Percentiles rank a stretch among this genome's conserved stretches.
Evolutionary conservation across 805 yeast species (phyloP).

Genomic region (Wickerhamiella cacticola): DNA sequence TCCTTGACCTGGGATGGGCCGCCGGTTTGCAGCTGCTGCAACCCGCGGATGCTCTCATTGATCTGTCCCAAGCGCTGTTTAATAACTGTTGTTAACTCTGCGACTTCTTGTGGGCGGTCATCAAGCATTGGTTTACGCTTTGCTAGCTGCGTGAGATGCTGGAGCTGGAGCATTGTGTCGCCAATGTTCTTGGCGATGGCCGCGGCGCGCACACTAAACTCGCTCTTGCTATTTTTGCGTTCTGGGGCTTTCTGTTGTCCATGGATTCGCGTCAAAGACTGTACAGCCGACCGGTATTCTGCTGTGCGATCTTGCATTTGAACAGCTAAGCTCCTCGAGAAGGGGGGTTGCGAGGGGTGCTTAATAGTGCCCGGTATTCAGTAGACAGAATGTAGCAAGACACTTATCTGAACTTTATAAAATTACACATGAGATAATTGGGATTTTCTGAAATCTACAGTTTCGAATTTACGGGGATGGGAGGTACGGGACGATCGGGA

Average conservation of each 20-base stretch:
- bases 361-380: background rate
- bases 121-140: conserved; percentile 83
- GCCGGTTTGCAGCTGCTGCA: conserved; percentile 39
- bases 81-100: conserved; percentile 74
- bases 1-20: conserved; percentile 48
- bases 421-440: too few relatives aligned
- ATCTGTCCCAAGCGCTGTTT: conserved; percentile 76
- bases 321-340: too few relatives aligned
- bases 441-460: background rate
- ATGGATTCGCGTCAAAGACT: conserved; percentile 54
- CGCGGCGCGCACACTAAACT: conserved; percentile 62
- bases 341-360: background rate
- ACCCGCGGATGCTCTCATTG: conserved; percentile 53
- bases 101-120: conserved; percentile 87
- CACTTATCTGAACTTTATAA: background rate
- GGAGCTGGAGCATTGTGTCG: conserved; percentile 66
- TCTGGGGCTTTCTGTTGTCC: conserved; percentile 21
- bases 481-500: conserved; percentile 1
- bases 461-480: conserved; percentile 1
- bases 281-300: conserved; percentile 87
- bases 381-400: background rate
- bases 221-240: conserved; percentile 27
- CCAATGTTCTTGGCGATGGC: conserved; percentile 80
- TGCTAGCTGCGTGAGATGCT: conserved; percentile 73
- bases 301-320: conserved; percentile 53